Evolutionary conservation across 768 basidiomycete genomes (phyloP), one percentile per base, ranked within the genome.

Genomic region (Pleurotus tuber-regium): DNA sequence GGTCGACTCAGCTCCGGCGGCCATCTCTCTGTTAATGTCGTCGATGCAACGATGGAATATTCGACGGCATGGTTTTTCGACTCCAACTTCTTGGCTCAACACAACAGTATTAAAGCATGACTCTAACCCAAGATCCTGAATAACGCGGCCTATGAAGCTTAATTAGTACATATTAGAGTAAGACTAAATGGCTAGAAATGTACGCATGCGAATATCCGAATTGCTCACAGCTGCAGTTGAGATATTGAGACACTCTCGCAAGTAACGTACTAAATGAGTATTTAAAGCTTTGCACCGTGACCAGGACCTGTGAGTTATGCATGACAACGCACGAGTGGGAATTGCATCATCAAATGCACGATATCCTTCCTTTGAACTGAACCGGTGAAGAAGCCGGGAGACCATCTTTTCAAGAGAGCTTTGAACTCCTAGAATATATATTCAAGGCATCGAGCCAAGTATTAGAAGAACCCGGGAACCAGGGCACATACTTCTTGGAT

Each of bases 291-390:
- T n/a, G n/a, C n/a, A n/a, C n/a, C n/a, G n/a, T n/a, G n/a, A n/a
- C n/a, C n/a, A n/a, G n/a, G n/a, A n/a, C n/a, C n/a, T n/a, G n/a
- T n/a, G n/a, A n/a, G n/a, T n/a, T n/a, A n/a, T n/a, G n/a, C n/a
- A n/a, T n/a, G n/a, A n/a, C n/a, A 50, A 72, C 76, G 50, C 56
- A 84, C 83, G 58, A 57, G 79, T 62, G 54, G 71, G 53, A 18
- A 74, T 51, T 7, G 73, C 64, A 59, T 87, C 85, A 36, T 78
- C 75, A 50, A 78, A 85, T 10, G 77, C 70, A 55, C 65, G 71
- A 62, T 92, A 92, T 1, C 87, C 90, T 63, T 88, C 77, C 54
- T 70, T 72, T 18, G 84, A 84, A 61, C 84, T 82, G 63, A 92
- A 92, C 24, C 82, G 75, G 30, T 67, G 60, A 71, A 92, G 74